These are phyloP conservation scores for Diospyros lotus DNA, from an alignment of 148 eudicot genomes.

Conservation along the genomic window DNA sequence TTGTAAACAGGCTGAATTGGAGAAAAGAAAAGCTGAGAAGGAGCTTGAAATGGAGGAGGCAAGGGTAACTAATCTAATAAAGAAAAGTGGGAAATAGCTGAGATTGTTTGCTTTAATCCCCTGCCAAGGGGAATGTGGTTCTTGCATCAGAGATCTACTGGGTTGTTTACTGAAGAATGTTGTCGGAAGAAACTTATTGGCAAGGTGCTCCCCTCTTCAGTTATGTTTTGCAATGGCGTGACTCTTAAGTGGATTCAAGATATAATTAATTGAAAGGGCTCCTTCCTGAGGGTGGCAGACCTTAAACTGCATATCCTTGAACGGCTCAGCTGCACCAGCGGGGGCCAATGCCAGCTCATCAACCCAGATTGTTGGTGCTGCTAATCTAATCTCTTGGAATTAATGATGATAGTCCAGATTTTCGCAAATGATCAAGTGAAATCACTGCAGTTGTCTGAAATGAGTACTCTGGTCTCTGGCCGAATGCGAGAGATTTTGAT, in stretches of 20 bases:
- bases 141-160: background rate
- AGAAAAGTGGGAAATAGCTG: constrained; percentile 30
- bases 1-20: constrained; percentile 76
- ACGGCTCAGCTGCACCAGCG: background rate
- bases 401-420: too few relatives aligned
- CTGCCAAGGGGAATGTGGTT: constrained; percentile 5
- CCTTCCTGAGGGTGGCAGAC: background rate
- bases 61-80: constrained; percentile 42
- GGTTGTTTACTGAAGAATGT: background rate
- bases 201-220: background rate
- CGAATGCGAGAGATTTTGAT: too few relatives aligned
- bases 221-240: background rate
- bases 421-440: too few relatives aligned
- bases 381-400: too few relatives aligned
- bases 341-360: background rate
- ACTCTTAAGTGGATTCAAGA: background rate
- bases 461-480: too few relatives aligned
- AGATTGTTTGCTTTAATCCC: background rate
- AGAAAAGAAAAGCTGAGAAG: constrained; percentile 78
- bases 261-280: background rate
- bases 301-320: background rate
- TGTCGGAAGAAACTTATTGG: background rate
- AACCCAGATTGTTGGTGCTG: too few relatives aligned
- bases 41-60: constrained; percentile 76
- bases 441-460: too few relatives aligned